Conservation (phyloP, 768 basidiomycete genomes). For the Suillus luteus region DNA sequence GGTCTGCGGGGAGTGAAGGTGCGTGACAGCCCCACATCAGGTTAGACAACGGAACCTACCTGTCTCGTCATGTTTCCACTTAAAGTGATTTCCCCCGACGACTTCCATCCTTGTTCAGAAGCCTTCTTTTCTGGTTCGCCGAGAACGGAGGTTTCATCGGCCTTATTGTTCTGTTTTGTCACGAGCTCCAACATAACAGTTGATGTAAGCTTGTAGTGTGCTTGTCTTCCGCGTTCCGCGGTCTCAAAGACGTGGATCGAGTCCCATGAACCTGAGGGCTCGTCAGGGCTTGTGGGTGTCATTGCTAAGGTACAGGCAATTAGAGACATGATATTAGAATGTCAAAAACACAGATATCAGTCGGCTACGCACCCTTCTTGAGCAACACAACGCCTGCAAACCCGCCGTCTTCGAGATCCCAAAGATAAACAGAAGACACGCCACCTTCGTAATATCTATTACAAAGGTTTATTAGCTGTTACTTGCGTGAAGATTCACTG, state of each 20-base stretch:
- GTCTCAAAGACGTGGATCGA: slow-evolving; percentile 98
- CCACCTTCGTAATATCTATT: slow-evolving; percentile 97
- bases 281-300: slow-evolving; percentile 52
- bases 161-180: slow-evolving; percentile 45
- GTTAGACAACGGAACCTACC: slow-evolving; percentile 47
- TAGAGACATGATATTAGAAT: slow-evolving; percentile 8
- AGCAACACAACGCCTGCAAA: slow-evolving; percentile 96
- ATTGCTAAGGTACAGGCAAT: slow-evolving; percentile 49
- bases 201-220: slow-evolving; percentile 96
- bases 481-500: slow-evolving; percentile 8
- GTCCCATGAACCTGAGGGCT: slow-evolving; percentile 91
- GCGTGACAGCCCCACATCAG: slow-evolving; percentile 16
- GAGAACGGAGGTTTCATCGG: slow-evolving; percentile 25
- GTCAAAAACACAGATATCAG: slow-evolving; percentile 2
- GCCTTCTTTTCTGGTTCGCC: slow-evolving; percentile 37
- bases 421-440: slow-evolving; percentile 93
- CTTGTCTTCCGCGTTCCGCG: slow-evolving; percentile 86
- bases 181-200: slow-evolving; percentile 95
- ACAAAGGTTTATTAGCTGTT: background rate
- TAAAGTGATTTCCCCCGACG: slow-evolving; percentile 76
- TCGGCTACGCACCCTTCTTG: slow-evolving; percentile 74
- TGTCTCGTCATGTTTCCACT: slow-evolving; percentile 98
- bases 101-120: slow-evolving; percentile 51
- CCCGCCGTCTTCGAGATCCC: slow-evolving; percentile 95
- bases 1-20: slow-evolving; percentile 46